Evolutionary conservation across 805 yeast genomes (phyloP).

Genomic region (Lipomyces orientalis): DNA sequence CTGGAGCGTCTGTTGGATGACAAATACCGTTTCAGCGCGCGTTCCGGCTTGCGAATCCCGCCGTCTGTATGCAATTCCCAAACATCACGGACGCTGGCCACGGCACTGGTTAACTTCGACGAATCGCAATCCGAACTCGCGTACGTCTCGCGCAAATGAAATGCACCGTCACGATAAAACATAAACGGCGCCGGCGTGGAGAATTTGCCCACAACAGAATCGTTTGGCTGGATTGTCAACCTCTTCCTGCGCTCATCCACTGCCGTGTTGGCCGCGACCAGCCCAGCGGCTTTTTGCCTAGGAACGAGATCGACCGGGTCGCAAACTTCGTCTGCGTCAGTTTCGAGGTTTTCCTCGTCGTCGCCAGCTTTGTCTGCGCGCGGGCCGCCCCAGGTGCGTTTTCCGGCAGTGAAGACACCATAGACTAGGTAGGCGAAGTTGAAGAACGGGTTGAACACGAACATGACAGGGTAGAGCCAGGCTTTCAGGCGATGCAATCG

Average conservation of each 20-base stretch:
- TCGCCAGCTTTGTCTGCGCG: conserved; percentile 30
- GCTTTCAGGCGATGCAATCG: conserved; percentile 26
- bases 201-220: conserved; percentile 28
- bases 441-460: conserved; percentile 28
- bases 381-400: conserved; percentile 37
- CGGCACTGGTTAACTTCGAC: not conserved
- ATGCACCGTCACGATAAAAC: conserved; percentile 8
- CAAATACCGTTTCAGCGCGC: not conserved
- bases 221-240: conserved; percentile 26
- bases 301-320: conserved; percentile 18
- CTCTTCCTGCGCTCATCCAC: not conserved
- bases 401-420: conserved; percentile 34
- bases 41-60: not conserved
- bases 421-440: conserved; percentile 34
- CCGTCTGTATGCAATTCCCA: not conserved
- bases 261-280: not conserved
- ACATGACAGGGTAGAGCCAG: conserved; percentile 35
- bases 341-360: conserved; percentile 11
- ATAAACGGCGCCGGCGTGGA: conserved; percentile 9
- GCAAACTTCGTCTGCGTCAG: conserved; percentile 1
- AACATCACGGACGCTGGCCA: not conserved
- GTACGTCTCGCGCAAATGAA: conserved; percentile 9
- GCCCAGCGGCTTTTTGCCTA: not conserved
- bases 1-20: not conserved
- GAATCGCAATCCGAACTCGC: not conserved